Conservation (phyloP, 768 basidiomycete genomes). For the Pleurotus platypus region DNA sequence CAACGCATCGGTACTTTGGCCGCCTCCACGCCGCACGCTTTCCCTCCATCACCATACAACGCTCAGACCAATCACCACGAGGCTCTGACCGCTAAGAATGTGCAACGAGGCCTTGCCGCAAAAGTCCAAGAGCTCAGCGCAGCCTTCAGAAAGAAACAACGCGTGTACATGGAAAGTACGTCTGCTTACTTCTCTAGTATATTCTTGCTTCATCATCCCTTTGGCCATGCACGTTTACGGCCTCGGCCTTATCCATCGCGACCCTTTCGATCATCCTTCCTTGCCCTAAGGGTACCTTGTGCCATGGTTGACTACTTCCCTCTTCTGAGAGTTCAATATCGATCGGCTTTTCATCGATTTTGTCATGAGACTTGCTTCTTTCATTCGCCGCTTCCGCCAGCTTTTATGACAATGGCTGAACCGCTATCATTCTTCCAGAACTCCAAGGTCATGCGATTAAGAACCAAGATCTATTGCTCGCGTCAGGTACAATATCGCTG, state of each 20-base stretch:
- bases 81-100: constrained; percentile 79
- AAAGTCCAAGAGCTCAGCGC: constrained; percentile 93
- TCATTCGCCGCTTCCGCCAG: constrained; percentile 8
- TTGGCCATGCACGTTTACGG: constrained; percentile 11
- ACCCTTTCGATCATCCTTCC: background rate
- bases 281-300: constrained; percentile 7
- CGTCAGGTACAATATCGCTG: constrained; percentile 81
- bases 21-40: constrained; percentile 51
- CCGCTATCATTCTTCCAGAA: constrained; percentile 41
- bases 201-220: constrained; percentile 12
- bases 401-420: constrained; percentile 5
- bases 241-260: constrained; percentile 16
- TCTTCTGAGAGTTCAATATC: background rate
- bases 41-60: constrained; percentile 52
- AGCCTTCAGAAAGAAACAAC: constrained; percentile 94
- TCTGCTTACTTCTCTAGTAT: constrained; percentile 19
- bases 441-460: constrained; percentile 97
- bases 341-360: constrained; percentile 10
- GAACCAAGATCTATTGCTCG: constrained; percentile 90
- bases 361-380: constrained; percentile 15
- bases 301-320: background rate
- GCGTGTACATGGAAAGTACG: constrained; percentile 97
- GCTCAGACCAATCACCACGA: constrained; percentile 41
- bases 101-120: constrained; percentile 93
- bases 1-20: constrained; percentile 56